Conservation (phyloP, 108 stramenopile species). For the Skeletonema grethae region DNA sequence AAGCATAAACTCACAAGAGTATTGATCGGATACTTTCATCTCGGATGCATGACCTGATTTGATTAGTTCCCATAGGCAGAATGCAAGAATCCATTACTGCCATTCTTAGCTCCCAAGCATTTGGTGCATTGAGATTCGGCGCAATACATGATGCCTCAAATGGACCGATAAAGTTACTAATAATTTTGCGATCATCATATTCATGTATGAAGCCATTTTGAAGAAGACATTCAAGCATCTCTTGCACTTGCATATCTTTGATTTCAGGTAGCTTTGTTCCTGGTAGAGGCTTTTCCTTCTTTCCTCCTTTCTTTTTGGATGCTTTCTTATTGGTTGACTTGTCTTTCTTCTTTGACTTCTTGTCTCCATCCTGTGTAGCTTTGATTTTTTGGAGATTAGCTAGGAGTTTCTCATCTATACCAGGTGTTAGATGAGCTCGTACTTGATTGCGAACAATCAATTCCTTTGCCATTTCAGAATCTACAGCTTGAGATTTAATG, state of each 20-base stretch:
- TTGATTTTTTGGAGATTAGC: constrained; percentile 76
- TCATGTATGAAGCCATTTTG: constrained; percentile 60
- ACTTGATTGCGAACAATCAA: constrained; percentile 69
- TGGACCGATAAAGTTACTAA: constrained; percentile 60
- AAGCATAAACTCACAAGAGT: constrained; percentile 36
- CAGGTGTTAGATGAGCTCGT: constrained; percentile 45
- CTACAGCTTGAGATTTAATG: constrained; percentile 62
- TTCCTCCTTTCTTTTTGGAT: constrained; percentile 62
- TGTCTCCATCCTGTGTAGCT: constrained; percentile 46
- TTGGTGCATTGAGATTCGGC: constrained; percentile 42
- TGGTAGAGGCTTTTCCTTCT: constrained; percentile 80
- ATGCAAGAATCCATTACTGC: constrained; percentile 74
- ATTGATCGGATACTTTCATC: constrained; percentile 58
- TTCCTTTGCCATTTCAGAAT: constrained; percentile 70
- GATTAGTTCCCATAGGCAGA: constrained; percentile 59
- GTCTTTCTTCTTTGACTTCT: constrained; percentile 49
- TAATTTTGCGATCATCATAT: constrained; percentile 16
- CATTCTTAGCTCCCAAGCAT: constrained; percentile 71
- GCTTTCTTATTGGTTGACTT: constrained; percentile 46
- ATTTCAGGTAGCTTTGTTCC: constrained; percentile 68
- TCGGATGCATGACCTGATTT: constrained; percentile 40
- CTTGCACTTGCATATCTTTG: constrained; percentile 62
- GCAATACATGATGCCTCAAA: constrained; percentile 16
- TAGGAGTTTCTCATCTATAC: constrained; percentile 80
- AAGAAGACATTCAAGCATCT: constrained; percentile 69